Evolutionary conservation across 345 rosid genomes (phyloP).

Genomic region (Boechera divaricarpa): DNA sequence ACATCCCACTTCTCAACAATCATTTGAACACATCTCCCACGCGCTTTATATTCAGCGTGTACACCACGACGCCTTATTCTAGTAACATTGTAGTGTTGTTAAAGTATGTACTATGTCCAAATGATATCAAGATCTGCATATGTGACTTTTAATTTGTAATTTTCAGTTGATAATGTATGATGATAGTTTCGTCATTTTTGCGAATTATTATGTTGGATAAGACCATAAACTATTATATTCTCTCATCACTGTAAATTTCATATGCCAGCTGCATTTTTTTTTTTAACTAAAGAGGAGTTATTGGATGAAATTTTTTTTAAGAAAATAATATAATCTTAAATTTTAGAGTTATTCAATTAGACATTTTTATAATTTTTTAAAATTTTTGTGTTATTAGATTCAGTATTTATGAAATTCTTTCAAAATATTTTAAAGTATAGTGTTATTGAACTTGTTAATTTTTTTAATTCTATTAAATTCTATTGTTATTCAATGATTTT

Average conservation of each 20-base stretch:
- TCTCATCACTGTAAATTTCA: not conserved
- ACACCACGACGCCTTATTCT: not conserved
- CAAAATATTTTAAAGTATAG: too few relatives aligned
- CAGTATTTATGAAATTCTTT: too few relatives aligned
- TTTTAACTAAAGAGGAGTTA: too few relatives aligned
- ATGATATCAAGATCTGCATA: not conserved
- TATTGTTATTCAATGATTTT: too few relatives aligned
- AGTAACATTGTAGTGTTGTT: not conserved
- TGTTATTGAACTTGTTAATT: too few relatives aligned
- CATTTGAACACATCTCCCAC: conserved; percentile 39
- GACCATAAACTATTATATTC: not conserved
- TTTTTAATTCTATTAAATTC: too few relatives aligned
- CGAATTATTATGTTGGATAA: not conserved
- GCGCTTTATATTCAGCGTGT: conserved; percentile 32
- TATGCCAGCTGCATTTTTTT: not conserved
- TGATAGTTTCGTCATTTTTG: not conserved
- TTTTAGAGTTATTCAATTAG: too few relatives aligned
- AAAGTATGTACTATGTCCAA: not conserved
- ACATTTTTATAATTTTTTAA: too few relatives aligned
- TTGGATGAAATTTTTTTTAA: not conserved
- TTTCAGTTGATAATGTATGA: not conserved
- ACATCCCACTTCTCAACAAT: conserved; percentile 47
- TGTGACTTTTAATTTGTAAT: not conserved
- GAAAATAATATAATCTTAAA: too few relatives aligned
- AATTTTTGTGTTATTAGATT: too few relatives aligned